Base-by-base conservation (phyloP, 768 basidiomycete genomes). In the Tulasnella sp. region DNA sequence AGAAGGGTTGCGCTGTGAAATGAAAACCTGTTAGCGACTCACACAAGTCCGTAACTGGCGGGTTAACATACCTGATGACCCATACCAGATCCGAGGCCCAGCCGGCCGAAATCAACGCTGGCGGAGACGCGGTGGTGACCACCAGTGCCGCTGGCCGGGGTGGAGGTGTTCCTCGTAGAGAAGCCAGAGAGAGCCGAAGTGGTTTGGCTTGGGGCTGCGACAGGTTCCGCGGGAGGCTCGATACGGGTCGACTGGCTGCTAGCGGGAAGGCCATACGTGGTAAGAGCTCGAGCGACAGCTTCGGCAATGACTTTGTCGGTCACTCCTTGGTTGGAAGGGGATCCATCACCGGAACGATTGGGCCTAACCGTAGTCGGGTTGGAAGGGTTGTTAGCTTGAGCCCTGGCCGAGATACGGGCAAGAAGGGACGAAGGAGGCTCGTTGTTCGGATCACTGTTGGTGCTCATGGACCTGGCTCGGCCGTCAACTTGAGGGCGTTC, bases 361-460 rank as follows among this genome's bases (percentile, higher is more conserved):
- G 74, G 44, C 40, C 54, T n/a, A 72, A n/a, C 28, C 46, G 46
- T 20, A 34, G 3, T 34, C 31, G 22, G 14, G 7, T 20, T 42
- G 31, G 79, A n/a, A 16, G 79, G 40, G 40, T 74, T 80, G 58
- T 80, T 80, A 28, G 79, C 79, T 28, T 80, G 72, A 40, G 80
- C 69, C 84, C 93, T 91, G 79, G 91, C 88, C 37, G 91, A 90
- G 85, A 96, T 94, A 60, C 95, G 93, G 76, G 92, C 90, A 75
- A 96, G 88, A 46, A 96, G 88, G 16, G 94, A 96, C 42, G 92
- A 89, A n/a, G 54, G 54, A 1, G 90, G 90, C 5, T 89, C 91
- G 46, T 95, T 94, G 81, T 86, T 87, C 8, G 94, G 91, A 83
- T 96, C 94, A 84, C 94, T 96, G 85, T 93, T 93, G 37, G 91